Evolutionary conservation across 345 rosid species (phyloP), one percentile per base, ranked within the genome.

Genomic region (Hypericum perforatum): DNA sequence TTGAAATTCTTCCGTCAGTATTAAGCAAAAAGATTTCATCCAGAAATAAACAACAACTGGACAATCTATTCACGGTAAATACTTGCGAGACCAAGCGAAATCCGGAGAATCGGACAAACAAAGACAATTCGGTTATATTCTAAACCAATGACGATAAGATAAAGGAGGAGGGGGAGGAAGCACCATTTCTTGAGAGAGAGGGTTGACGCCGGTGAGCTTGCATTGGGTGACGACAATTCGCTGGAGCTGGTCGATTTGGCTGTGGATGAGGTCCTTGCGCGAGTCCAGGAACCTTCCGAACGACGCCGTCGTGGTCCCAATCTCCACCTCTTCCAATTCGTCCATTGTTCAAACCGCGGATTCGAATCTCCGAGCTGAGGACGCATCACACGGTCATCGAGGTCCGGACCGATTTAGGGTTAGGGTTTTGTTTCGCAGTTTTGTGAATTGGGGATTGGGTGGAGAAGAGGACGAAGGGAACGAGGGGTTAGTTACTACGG

Each of bases 171-270:
- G 12, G 9, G 11, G 7, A 61, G 29, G 59, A 66, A 82, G 39
- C 63, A 89, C 99, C 99, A 86, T 94, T 61, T 94, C 95, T 69
- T 94, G 97, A 36, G 99, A 82, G 56, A 94, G 97, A 56, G 97
- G 99, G 60, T 94, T 94, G 74, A 76, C 98, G 53, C 98, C 97
- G 43, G 97, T 92, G 61, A 92, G 94, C 52, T 75, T 74, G 86
- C 98, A 92, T 64, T 92, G 98, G 39, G 75, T 74, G 60, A 89
- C 80, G 43, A 94, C 86, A 29, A 94, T 76, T 57, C 71, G 64
- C 61, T 79, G 87, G 16, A 89, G 79, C 70, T 89, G 85, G 56
- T 84, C 84, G 86, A 89, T 75, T 86, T 89, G 97, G 62, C 76
- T 55, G 69, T 80, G 95, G 57, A 94, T 82, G 37, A 89, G 72